Base-by-base conservation (phyloP, 495 filamentous ascomycete species). In the Amorphotheca resinae region DNA sequence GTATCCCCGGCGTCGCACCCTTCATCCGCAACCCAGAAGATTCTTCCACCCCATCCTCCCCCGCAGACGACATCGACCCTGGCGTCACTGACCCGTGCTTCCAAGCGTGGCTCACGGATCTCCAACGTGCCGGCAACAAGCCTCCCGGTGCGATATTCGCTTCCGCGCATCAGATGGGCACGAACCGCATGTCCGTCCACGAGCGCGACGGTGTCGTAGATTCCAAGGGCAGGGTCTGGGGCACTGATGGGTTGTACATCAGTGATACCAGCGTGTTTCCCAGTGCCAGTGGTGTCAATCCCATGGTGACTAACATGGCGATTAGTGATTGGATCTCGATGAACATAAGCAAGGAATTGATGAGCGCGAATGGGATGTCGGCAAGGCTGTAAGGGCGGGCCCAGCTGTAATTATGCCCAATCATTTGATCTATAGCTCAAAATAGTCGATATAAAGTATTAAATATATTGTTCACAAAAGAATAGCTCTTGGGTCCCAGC, bases 301-400 rank as follows among this genome's bases (percentile, higher is more conserved):
- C 87, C 2, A 95, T 95, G 88, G 64, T 94, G 22, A 93, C 87
- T 32, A 80, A 71, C 42, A 91, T 95, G 87, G 85, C 77, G 2
- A 87, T 94, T 50, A 49, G 44, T 38, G 54, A 56, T 41, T 50
- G 45, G 44, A 56, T 56, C n/a, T 52, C 49, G 6, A 49, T 49
- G 34, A 44, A 44, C 11, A 39, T 56, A 16, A 44, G 9, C 14
- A 50, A 38, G 33, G 53, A 56, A 40, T 31, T 54, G 39, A 32
- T 32, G 16, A 22, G 45, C 31, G 25, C 9, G 36, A 38, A 3
- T 17, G 38, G 25, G 25, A 28, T 5, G 11, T 5, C 5, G 5
- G 5, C 25, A 5, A 28, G 25, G 25, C 25, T 28, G 25, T 28
- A 28, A 28, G 11, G 25, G 25, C 5, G 25, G 25, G n/a, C n/a